Conservation (phyloP, 2,329 filamentous ascomycete genomes). For the Arthrobotrys conoides region DNA sequence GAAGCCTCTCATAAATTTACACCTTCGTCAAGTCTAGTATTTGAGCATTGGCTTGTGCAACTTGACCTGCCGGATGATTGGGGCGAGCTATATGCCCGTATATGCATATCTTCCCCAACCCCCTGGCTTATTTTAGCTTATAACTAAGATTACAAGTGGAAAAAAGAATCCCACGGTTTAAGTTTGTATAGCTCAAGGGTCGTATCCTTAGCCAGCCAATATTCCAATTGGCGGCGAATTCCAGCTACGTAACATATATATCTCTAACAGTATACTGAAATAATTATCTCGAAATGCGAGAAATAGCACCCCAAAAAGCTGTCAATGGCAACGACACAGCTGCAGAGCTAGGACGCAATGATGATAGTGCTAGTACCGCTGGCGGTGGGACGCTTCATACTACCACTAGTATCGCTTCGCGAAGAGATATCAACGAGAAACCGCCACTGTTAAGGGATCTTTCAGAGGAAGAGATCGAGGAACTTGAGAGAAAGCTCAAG, state of each 20-base stretch:
- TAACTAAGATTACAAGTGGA: no score
- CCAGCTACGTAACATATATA: not conserved
- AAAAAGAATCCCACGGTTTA: no score
- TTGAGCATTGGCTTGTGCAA: no score
- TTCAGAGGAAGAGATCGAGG: slow-evolving; percentile 70
- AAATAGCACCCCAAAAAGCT: slow-evolving; percentile 34
- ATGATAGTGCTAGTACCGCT: slow-evolving; percentile 22
- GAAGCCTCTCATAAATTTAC: no score
- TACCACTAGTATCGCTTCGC: slow-evolving; percentile 34
- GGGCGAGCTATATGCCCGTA: no score
- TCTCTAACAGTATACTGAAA: no score
- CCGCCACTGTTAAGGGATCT: slow-evolving; percentile 68
- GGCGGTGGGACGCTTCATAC: slow-evolving; percentile 23
- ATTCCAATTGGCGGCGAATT: not conserved
- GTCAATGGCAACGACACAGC: slow-evolving; percentile 71
- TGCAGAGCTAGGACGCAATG: slow-evolving; percentile 85
- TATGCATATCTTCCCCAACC: no score
- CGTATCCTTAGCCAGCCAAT: not conserved
- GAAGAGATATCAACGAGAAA: slow-evolving; percentile 30
- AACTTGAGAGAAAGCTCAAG: slow-evolving; percentile 74
- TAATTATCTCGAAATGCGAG: slow-evolving; percentile 23
- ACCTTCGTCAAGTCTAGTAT: no score
- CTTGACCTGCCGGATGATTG: no score
- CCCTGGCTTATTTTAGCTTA: no score
- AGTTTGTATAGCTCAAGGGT: no score